Evolutionary conservation across 2,329 filamentous ascomycete genomes (phyloP).

Genomic region (Phyllosticta citribraziliensis): DNA sequence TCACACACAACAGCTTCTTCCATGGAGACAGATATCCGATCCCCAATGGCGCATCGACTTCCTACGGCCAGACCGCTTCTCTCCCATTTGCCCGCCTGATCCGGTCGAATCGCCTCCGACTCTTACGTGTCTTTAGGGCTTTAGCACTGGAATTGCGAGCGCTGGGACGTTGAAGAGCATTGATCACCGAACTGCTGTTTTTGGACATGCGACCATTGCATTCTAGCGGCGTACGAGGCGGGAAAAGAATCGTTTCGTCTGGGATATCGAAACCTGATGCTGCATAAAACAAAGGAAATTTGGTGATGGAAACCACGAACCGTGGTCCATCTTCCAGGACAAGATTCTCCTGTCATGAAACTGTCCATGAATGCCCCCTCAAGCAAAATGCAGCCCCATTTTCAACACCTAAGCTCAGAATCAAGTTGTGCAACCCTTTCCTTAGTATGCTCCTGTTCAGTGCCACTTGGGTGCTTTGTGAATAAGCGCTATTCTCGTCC

Average conservation of each 20-base stretch:
- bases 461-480: too few relatives aligned
- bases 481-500: too few relatives aligned
- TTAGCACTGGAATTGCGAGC: neutral
- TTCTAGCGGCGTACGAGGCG: neutral
- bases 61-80: neutral
- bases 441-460: too few relatives aligned
- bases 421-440: too few relatives aligned
- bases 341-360: too few relatives aligned
- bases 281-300: too few relatives aligned
- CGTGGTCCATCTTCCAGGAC: too few relatives aligned
- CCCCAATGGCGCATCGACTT: neutral
- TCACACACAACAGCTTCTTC: neutral
- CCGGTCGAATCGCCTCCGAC: neutral
- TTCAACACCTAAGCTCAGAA: too few relatives aligned
- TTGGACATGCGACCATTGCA: neutral
- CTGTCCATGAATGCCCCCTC: too few relatives aligned
- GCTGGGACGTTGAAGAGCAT: neutral
- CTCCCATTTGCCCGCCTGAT: neutral
- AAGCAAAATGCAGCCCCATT: too few relatives aligned
- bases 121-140: neutral
- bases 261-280: too few relatives aligned
- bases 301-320: too few relatives aligned
- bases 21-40: neutral
- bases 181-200: neutral
- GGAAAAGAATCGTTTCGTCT: neutral